Base-by-base conservation (phyloP, 768 basidiomycete species). In the Chalciporus chontae region DNA sequence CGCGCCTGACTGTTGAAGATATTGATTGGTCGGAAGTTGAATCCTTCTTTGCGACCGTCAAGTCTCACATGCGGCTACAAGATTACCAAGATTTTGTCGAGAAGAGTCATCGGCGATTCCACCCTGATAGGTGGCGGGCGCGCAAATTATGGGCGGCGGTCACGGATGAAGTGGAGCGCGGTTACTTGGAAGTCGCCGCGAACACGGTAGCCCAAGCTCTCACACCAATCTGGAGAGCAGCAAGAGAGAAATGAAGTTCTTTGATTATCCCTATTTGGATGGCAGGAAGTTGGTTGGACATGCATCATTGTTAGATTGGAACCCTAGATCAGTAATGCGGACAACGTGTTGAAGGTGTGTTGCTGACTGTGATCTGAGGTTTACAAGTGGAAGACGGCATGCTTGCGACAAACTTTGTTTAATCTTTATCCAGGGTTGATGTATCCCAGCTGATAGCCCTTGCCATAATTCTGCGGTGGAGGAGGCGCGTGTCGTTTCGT, bases 41-140 rank as follows among this genome's bases (percentile, higher is more conserved):
- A 60, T 70, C 70, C 18, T 92, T 92, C 66, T 91, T 90, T 59
- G 65, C 65, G 14, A 71, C 72, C 5, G 75, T 83, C 23, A 73
- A 71, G 56, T 52, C 55, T 15, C 73, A 77, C 39, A 76, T 88
- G 75, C 74, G 79, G 19, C 47, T 66, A 15, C 79, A 83, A 62
- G 84, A 86, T 43, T 90, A 79, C 67, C 81, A 77, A 59, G 64
- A 63, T 2, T 76, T 90, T 48, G 74, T 91, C 3, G 79, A 87
- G 68, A 81, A 80, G 59, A 85, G 83, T 57, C 79, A 89, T 58
- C 75, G 80, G 36, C 70, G 87, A 45, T 91, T 90, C 64, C 90
- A 90, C 57, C 86, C 87, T 2, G 89, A 91, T 65, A 71, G 85
- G 52, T 93, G 87, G 90, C 73, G 81, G 38, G 81, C 84, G 26